phyloP scores from a whole-genome alignment of 116 monocot species.

The Phalaenopsis hybrid region DNA sequence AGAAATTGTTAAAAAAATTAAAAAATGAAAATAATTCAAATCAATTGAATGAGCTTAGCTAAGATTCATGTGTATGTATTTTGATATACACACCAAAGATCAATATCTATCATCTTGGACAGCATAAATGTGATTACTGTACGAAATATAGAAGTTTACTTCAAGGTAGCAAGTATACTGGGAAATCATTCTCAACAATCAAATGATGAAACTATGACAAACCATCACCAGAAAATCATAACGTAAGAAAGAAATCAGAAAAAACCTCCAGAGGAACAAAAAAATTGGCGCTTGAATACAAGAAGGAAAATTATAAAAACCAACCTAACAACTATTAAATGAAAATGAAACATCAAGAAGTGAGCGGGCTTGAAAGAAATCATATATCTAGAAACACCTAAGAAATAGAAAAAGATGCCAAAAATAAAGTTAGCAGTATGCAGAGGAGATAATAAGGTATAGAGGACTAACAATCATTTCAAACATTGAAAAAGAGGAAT shows the following conservation, averaged over 20 bases:
- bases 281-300: neutral
- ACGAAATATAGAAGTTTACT: neutral
- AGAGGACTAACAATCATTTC: too few species aligned
- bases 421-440: too few species aligned
- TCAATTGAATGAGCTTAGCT: neutral
- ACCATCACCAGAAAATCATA: neutral
- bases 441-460: too few species aligned
- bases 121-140: neutral
- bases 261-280: neutral
- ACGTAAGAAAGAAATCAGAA: neutral
- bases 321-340: too few species aligned
- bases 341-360: too few species aligned
- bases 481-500: too few species aligned
- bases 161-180: slow-evolving; percentile 10
- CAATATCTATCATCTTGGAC: neutral
- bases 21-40: neutral
- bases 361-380: too few species aligned
- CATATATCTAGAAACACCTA: too few species aligned
- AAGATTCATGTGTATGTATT: slow-evolving; percentile 8
- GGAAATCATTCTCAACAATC: slow-evolving; percentile 10
- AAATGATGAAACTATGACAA: slow-evolving; percentile 5
- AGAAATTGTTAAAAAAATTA: neutral
- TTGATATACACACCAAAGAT: neutral
- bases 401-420: too few species aligned
- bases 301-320: too few species aligned